A percentile compares a stretch with the other conserved stretches of the same genome.
Evolutionary conservation across 306 rosid species (phyloP).

Genomic region (Ormosia emarginata): DNA sequence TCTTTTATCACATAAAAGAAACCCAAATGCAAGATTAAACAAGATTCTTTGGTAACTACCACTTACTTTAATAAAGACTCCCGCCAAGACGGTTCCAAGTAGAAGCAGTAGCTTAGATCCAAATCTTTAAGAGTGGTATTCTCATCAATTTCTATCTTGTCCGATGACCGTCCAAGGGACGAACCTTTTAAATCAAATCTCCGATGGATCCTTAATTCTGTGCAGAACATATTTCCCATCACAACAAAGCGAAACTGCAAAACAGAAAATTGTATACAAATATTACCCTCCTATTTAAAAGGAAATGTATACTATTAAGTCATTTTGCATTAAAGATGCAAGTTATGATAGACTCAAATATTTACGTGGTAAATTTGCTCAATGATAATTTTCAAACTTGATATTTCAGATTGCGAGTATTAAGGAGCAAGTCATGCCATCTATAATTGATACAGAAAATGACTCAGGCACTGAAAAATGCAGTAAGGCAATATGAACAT

Average conservation of each 20-base stretch:
- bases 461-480: not conserved
- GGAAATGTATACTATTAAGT: slow-evolving; percentile 5
- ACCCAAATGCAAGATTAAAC: not conserved
- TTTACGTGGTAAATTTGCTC: not conserved
- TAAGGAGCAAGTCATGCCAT: not conserved
- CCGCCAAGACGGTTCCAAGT: slow-evolving; percentile 93
- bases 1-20: not conserved
- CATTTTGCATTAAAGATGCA: slow-evolving; percentile 11
- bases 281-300: slow-evolving; percentile 23
- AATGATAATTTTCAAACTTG: not conserved
- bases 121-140: slow-evolving; percentile 88
- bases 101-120: slow-evolving; percentile 76
- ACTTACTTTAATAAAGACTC: slow-evolving; percentile 72
- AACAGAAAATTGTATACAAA: not conserved
- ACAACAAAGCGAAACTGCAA: slow-evolving; percentile 92
- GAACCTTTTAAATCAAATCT: slow-evolving; percentile 93
- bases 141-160: slow-evolving; percentile 89
- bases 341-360: not conserved
- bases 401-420: slow-evolving; percentile 14
- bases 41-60: not conserved
- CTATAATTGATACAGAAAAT: slow-evolving; percentile 2
- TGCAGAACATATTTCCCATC: slow-evolving; percentile 98
- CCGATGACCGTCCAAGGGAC: slow-evolving; percentile 84
- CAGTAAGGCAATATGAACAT: slow-evolving; percentile 3
- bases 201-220: slow-evolving; percentile 85